These are phyloP conservation scores for Umbellularia californica DNA, from an alignment of 164 flowering plant species.

Conservation along the genomic window DNA sequence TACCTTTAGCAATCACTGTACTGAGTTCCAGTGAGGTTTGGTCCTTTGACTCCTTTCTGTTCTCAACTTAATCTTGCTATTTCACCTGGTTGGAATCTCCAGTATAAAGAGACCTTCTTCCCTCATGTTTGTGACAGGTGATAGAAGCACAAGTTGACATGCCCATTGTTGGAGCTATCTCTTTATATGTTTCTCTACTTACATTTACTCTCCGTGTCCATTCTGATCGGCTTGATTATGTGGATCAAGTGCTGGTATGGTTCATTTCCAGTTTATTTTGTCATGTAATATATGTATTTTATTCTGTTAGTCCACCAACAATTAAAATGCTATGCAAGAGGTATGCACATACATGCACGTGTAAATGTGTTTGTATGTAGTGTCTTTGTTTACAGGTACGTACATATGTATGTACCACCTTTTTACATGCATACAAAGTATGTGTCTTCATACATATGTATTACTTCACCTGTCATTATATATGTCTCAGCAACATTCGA, in stretches of 20 bases:
- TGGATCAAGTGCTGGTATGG: conserved; percentile 94
- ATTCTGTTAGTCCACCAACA: too few species aligned
- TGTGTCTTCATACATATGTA: too few species aligned
- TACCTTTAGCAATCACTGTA: neutral
- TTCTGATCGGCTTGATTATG: conserved; percentile 98
- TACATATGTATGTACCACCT: too few species aligned
- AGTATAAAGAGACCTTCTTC: neutral
- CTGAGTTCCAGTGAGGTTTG: too few species aligned
- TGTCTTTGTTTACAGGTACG: too few species aligned
- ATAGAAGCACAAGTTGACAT: conserved; percentile 91
- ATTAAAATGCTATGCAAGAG: too few species aligned
- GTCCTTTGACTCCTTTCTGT: too few species aligned
- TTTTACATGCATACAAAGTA: too few species aligned
- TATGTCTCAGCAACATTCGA: too few species aligned
- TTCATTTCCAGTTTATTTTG: neutral
- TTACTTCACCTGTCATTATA: too few species aligned
- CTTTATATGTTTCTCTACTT: conserved; percentile 85
- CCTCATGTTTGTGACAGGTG: conserved; percentile 51
- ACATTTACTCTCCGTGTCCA: conserved; percentile 95
- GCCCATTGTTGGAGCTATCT: conserved; percentile 77
- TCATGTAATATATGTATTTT: neutral
- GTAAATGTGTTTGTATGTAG: neutral
- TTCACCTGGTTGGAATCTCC: neutral
- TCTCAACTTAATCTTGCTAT: neutral
- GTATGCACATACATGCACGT: neutral